A percentile compares a stretch with the other conserved stretches of the same genome.
phyloP scores from a whole-genome alignment of 805 yeast genomes.

The Candida vartiovaarae region DNA sequence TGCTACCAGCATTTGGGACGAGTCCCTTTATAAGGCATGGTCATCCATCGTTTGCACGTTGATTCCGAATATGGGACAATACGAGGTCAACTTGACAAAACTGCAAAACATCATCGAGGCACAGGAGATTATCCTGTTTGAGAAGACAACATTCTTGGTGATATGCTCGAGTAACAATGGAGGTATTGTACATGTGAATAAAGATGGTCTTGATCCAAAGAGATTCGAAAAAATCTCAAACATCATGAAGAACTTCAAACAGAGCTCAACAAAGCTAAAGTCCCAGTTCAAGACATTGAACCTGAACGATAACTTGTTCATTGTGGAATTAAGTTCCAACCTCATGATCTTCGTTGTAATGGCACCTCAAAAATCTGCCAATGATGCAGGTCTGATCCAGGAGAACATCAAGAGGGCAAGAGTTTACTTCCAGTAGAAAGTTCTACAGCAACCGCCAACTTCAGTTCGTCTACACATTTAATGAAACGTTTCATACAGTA shows the following conservation, averaged over 20 bases:
- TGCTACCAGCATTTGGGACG: constrained; percentile 51
- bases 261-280: constrained; percentile 80
- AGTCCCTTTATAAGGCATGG: constrained; percentile 78
- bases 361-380: constrained; percentile 30
- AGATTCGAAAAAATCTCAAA: constrained; percentile 91
- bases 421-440: constrained; percentile 37
- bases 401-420: constrained; percentile 54
- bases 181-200: constrained; percentile 5
- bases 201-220: constrained; percentile 63
- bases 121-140: constrained; percentile 85
- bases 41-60: constrained; percentile 90
- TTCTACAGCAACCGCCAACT: too few species aligned
- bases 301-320: constrained; percentile 49
- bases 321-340: constrained; percentile 52
- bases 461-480: not conserved
- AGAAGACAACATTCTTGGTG: constrained; percentile 80
- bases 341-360: constrained; percentile 56
- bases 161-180: constrained; percentile 33
- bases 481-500: not conserved
- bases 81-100: constrained; percentile 67
- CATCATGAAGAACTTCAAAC: constrained; percentile 90
- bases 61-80: constrained; percentile 82
- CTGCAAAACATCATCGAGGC: constrained; percentile 74
- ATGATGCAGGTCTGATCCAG: constrained; percentile 38
- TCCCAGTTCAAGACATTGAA: constrained; percentile 75